These are phyloP conservation scores for Perkinsus olseni DNA, from an alignment of 169 alveolate species.

Conservation along the genomic window DNA sequence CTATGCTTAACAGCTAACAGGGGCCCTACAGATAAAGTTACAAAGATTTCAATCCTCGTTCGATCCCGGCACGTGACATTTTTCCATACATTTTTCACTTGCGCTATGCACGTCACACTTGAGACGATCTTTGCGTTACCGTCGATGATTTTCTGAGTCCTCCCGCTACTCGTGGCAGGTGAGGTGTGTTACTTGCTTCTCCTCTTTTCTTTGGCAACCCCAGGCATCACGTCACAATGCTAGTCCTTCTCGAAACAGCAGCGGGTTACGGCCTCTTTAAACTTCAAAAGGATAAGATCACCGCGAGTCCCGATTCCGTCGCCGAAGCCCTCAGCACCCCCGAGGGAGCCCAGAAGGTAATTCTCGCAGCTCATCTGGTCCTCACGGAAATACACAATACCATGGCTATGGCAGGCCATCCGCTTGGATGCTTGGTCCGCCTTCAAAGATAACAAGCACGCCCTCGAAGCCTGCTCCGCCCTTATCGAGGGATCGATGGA, in stretches of 20 bases:
- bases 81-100: no score
- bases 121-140: no score
- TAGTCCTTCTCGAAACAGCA: slow-evolving; percentile 95
- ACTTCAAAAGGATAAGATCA: slow-evolving; percentile 75
- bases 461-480: slow-evolving; percentile 67
- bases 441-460: slow-evolving; percentile 79
- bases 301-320: slow-evolving; percentile 69
- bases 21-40: no score
- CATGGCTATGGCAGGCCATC: slow-evolving; percentile 28
- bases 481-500: slow-evolving; percentile 58
- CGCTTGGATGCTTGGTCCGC: slow-evolving; percentile 69
- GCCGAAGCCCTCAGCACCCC: slow-evolving; percentile 65
- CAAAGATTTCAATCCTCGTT: no score
- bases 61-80: no score
- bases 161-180: no score
- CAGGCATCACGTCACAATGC: slow-evolving; percentile 59
- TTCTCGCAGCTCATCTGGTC: slow-evolving; percentile 21
- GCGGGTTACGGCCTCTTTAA: slow-evolving; percentile 98
- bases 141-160: no score
- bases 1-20: no score
- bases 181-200: no score
- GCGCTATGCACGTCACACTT: no score
- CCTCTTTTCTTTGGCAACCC: no score
- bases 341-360: slow-evolving; percentile 71
- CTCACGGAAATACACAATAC: no score